Evolutionary conservation across 176 grass and related monocot genomes (phyloP).

Genomic region (Miscanthus lutarioriparius): DNA sequence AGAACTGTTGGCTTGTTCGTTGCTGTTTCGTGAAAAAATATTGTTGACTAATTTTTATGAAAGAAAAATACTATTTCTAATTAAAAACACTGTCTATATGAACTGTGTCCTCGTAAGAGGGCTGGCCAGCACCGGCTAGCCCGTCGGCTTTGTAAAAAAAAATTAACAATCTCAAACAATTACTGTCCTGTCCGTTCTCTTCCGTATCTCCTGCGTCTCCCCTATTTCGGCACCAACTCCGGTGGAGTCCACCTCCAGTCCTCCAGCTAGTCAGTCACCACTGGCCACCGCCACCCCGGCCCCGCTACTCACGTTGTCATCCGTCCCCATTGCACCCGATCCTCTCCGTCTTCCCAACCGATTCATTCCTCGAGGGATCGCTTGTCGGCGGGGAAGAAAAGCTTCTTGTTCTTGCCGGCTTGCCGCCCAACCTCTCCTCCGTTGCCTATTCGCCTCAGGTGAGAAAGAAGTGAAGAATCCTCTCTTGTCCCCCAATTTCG

Average conservation of each 20-base stretch:
- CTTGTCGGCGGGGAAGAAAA: neutral
- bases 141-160: too few relatives aligned
- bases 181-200: too few relatives aligned
- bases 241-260: neutral
- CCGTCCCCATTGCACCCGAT: neutral
- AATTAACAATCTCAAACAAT: too few relatives aligned
- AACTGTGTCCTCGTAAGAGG: too few relatives aligned
- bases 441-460: conserved; percentile 12
- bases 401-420: neutral
- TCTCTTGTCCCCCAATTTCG: neutral
- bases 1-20: too few relatives aligned
- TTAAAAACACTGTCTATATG: too few relatives aligned
- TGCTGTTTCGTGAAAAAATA: too few relatives aligned
- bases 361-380: neutral
- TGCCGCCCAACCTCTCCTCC: neutral
- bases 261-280: neutral
- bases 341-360: neutral
- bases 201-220: too few relatives aligned
- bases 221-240: neutral
- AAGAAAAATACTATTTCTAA: too few relatives aligned
- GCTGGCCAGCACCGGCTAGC: too few relatives aligned
- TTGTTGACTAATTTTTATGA: too few relatives aligned
- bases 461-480: conserved; percentile 8
- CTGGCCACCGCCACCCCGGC: neutral
- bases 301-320: neutral